Base-by-base conservation (phyloP, 2,329 filamentous ascomycete genomes). In the Hypoxylon sp. region DNA sequence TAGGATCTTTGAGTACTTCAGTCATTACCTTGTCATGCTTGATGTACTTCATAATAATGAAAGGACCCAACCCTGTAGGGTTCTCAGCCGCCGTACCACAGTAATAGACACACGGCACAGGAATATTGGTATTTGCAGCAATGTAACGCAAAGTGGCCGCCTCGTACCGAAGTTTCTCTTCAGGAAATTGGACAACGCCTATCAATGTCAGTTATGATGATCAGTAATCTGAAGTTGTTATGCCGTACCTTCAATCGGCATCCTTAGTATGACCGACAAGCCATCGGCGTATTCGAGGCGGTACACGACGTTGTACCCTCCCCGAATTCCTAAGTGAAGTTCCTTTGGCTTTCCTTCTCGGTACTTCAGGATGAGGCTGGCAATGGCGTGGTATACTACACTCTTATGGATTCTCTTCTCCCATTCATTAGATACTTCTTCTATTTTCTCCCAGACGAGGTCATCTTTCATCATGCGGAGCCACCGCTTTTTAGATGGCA, bases 1-100 rank as follows among this genome's bases (percentile, higher is more conserved):
- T 38, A 18, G 46, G 38, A n/a, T 61, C 46, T 8, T 46, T 40
- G 28, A 64, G 51, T 2, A 24, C 71, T 11, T 68, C 48, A 14
- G 72, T 75, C 70, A 79, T 72, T 11, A 59, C 75, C 50, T 32
- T 50, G 4, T 75, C 26, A 48, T 77, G 72, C 2, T 77, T 68
- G 42, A 78, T 70, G 40, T 78, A 78, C 1, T 80, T 73, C 73
- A 80, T 79, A 26, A 80, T 77, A 22, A 79, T 78, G 42, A 79
- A 79, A 0, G 77, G 77, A 0, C 78, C 77, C 8, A 79, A 58
- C 0, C 75, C 75, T 12, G 66, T 70, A 0, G 77, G 75, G 8
- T 78, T 78, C 5, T 78, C 75, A 2, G 62, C 70, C 2, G 70
- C 72, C 4, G 65, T 73, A 1, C 74, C 76, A 52, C 70, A 74